Evolutionary conservation across 1,284 basidiomycete species (phyloP), one percentile per base, ranked within the genome.

Genomic region (Rhodotorula sp.): DNA sequence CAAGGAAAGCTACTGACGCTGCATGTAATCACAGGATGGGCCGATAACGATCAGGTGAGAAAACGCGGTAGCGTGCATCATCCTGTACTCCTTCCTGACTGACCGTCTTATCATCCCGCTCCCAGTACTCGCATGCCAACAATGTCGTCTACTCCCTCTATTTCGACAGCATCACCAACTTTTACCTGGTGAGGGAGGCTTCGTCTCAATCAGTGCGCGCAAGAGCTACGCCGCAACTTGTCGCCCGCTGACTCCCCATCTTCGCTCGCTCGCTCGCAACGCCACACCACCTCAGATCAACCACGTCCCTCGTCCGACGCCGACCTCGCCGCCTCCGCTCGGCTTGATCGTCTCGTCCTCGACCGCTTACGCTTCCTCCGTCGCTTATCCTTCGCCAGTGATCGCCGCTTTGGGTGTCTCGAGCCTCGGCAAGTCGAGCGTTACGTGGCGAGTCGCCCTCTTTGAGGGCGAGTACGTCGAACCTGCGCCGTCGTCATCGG

Each of bases 81-180:
- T 45, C 7, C 49, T 57, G 14, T 63, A 4, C 30, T 22, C 20
- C n/a, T n/a, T 12, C 51, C 46, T 14, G 18, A 22, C 22, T 33
- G 45, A 24, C 37, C 26, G 4, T 20, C 18, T n/a, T 14, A n/a
- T n/a, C 29, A 2, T 14, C 20, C 18, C 56, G 12, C 24, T 22
- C 59, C 64, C 59, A 70, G 57, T 73, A 73, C 53, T 55, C 54
- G 5, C 71, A 73, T 30, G 33, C 67, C 49, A 73, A 73, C 51
- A 73, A 73, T 42, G 62, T 60, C 7, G 42, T 46, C 7, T 66
- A 59, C 56, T 33, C 29, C 2, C 37, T 49, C 24, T 76, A 76
- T 65, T 73, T 71, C 53, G 75, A 76, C 62, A 66, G 66, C 7
- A 65, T 75, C 62, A 70, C 69, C 14, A 76, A 76, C 60, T 60